phyloP scores from a whole-genome alignment of 768 basidiomycete genomes.

The Auriscalpium orientale region DNA sequence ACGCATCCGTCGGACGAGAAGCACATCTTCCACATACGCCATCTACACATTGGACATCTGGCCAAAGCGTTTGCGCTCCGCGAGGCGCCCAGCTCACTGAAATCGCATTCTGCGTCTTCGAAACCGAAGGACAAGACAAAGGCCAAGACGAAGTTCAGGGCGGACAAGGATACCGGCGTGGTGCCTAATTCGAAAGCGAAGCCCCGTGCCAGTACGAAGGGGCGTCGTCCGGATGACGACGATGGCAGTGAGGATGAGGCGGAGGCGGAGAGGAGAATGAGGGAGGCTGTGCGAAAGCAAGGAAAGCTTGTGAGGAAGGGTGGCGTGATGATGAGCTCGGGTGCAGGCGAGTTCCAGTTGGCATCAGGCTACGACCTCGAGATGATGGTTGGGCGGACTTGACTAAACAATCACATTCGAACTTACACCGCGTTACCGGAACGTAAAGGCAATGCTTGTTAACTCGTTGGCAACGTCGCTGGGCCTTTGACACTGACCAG shows the following conservation, averaged over 20 bases:
- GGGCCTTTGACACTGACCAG: too few relatives aligned
- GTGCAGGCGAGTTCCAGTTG: conserved; percentile 71
- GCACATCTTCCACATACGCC: conserved; percentile 91
- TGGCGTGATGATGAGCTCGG: conserved; percentile 64
- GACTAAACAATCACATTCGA: background rate
- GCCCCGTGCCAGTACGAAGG: conserved; percentile 6
- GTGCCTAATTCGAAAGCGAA: conserved; percentile 4
- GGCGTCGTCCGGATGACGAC: conserved; percentile 22
- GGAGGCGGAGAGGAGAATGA: conserved; percentile 79
- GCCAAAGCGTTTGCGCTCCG: conserved; percentile 89
- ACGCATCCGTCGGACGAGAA: conserved; percentile 96
- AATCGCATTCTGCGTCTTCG: conserved; percentile 11
- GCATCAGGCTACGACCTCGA: conserved; percentile 56
- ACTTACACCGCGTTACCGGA: too few relatives aligned
- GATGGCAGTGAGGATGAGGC: conserved; percentile 9
- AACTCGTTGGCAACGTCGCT: too few relatives aligned
- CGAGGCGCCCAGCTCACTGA: conserved; percentile 60
- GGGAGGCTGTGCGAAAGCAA: conserved; percentile 72
- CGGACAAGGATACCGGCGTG: background rate
- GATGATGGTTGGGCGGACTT: conserved; percentile 36
- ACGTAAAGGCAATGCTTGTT: too few relatives aligned
- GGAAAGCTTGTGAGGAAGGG: conserved; percentile 76
- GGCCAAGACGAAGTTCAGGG: conserved; percentile 7
- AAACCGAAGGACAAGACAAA: background rate
- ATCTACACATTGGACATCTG: conserved; percentile 90